Evolutionary conservation across 345 rosid species (phyloP), one percentile per base, ranked within the genome.

Genomic region (Lumnitzera littorea): DNA sequence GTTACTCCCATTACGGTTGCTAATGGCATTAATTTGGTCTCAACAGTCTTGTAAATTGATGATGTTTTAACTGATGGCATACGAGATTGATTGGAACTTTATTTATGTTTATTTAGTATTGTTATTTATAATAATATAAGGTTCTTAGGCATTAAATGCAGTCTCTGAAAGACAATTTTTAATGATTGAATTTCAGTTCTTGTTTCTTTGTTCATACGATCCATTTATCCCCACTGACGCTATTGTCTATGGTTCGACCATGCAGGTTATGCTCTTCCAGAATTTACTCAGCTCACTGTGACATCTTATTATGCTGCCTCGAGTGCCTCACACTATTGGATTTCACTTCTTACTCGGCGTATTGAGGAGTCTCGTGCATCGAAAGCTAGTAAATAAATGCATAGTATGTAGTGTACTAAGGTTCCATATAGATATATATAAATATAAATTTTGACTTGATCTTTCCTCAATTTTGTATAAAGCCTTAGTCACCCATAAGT

Each of bases 261-360:
- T 77, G 65, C 63, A 92, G 98, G 87, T 56, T 85, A 84, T 70
- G 90, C 82, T 24, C 87, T 92, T 65, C 98, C 95, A 13, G 72
- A 76, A 83, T 92, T 89, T 75, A 67, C 91, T 65, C 95, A 87
- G 64, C 85, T 90, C 71, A 77, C 84, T 4, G 95, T 86, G 61
- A 86, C 95, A 20, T 89, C 99, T 15, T 90, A 87, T 70, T 94
- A 87, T 55, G 85, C 97, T 66, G 79, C 99, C 63, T 86, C 97
- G 55, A 94, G 99, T 73, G 96, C 86, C 31, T 85, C 99, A 53
- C 95, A 90, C 76, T 83, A 90, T 76, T 84, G 90, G 64, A 76
- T 94, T 67, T 94, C 97, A 43, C 72, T 81, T 62, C 76, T 90
- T 65, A 94, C 97, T 5, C 87, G 91, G 54, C 80, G 64, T 56